Percentiles rank a stretch among this genome's conserved stretches.
Conservation (phyloP, 192 early-diverging fungal genomes). For the Podochytrium sp. region DNA sequence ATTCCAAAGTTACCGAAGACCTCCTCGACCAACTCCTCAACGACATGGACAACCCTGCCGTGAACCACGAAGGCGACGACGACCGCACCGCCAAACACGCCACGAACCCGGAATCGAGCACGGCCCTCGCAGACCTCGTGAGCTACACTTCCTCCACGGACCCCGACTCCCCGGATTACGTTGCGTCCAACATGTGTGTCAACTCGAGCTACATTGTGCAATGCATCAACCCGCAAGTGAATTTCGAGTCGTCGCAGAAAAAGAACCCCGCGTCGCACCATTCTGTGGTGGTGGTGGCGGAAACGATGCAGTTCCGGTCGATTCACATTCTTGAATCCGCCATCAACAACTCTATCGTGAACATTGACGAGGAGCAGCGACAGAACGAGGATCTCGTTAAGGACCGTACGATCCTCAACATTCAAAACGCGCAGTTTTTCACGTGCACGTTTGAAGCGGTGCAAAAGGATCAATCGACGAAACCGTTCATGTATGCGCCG, state of each 20-base stretch:
- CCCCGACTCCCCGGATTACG: conserved; percentile 52
- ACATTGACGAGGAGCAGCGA: conserved; percentile 50
- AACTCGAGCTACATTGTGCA: conserved; percentile 64
- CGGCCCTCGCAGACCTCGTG: conserved; percentile 23
- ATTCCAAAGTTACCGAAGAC: conserved; percentile 3
- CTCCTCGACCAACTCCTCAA: conserved; percentile 9
- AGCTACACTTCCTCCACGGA: conserved; percentile 48
- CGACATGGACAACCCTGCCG: conserved; percentile 15
- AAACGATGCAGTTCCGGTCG: conserved; percentile 61
- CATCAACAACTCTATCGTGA: not conserved
- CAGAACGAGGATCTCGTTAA: conserved; percentile 63
- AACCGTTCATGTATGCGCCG: conserved; percentile 5
- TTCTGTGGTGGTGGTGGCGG: conserved; percentile 61
- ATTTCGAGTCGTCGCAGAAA: conserved; percentile 59
- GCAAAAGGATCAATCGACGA: conserved; percentile 41
- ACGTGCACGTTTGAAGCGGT: conserved; percentile 30
- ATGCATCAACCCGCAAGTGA: conserved; percentile 75
- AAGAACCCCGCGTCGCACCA: conserved; percentile 43
- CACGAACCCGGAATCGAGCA: conserved; percentile 18
- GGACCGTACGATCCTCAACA: conserved; percentile 57
- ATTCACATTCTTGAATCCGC: conserved; percentile 59
- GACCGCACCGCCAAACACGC: conserved; percentile 11
- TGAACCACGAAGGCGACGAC: conserved; percentile 1
- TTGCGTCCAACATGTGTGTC: conserved; percentile 56
- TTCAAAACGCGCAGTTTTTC: conserved; percentile 73